phyloP scores from a whole-genome alignment of 78 protist species.

The slime mould (Dictyostelium discoideum) region dicty_2.7 NC_007091.3:2137001-2137500 shows the following conservation, averaged over 20 bases:
- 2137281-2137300: too few species aligned
- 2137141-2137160: not conserved
- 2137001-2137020: conserved; percentile 70
- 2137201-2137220: not conserved
- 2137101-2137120: not conserved
- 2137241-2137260: not conserved
- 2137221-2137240: not conserved
- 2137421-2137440: too few species aligned
- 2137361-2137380: not conserved
- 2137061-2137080: conserved; percentile 50
- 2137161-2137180: not conserved
- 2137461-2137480: not conserved
- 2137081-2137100: conserved; percentile 12
- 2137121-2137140: not conserved
- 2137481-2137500: not conserved
- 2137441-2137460: too few species aligned
- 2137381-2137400: too few species aligned
- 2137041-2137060: conserved; percentile 47
- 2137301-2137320: too few species aligned
- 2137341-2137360: not conserved
- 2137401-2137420: too few species aligned
- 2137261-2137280: not conserved
- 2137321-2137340: not conserved
- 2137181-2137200: not conserved
- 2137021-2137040: conserved; percentile 35